Evolutionary conservation across 805 yeast species (phyloP).

Genomic region (Hanseniaspora taiwanica): DNA sequence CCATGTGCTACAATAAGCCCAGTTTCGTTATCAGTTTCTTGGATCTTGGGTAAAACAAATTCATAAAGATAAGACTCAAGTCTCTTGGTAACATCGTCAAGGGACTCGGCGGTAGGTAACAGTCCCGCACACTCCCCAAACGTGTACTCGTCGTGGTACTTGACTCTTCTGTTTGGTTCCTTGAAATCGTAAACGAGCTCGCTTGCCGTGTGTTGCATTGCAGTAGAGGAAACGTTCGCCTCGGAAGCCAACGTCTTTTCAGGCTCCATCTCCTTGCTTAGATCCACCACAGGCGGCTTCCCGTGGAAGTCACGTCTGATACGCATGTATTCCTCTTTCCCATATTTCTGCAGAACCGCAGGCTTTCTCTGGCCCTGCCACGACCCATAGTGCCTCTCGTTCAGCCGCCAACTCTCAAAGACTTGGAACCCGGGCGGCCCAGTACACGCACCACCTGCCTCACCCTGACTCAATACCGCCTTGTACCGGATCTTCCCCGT

Average conservation of each 20-base stretch:
- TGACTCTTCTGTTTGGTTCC: slow-evolving; percentile 23
- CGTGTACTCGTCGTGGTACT: slow-evolving; percentile 24
- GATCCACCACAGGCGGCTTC: slow-evolving; percentile 41
- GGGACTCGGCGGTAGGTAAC: slow-evolving; percentile 64
- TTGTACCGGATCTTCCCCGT: background rate
- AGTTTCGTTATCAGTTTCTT: slow-evolving; percentile 38
- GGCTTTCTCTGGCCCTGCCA: slow-evolving; percentile 71
- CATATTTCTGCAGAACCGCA: slow-evolving; percentile 48
- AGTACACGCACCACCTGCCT: background rate
- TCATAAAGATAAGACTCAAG: slow-evolving; percentile 45
- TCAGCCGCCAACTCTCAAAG: slow-evolving; percentile 62
- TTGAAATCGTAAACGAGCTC: slow-evolving; percentile 18
- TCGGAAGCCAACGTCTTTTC: slow-evolving; percentile 21
- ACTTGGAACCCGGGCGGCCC: slow-evolving; percentile 39
- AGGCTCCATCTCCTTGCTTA: slow-evolving; percentile 26
- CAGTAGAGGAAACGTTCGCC: slow-evolving; percentile 6
- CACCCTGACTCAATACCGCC: background rate
- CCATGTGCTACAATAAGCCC: slow-evolving; percentile 73
- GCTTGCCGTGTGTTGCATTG: slow-evolving; percentile 11
- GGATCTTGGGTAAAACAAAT: slow-evolving; percentile 31
- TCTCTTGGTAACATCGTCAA: slow-evolving; percentile 57
- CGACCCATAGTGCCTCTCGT: slow-evolving; percentile 76
- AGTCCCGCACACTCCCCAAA: slow-evolving; percentile 27
- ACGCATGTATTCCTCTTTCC: slow-evolving; percentile 59
- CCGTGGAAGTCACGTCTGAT: slow-evolving; percentile 73